phyloP scores from a whole-genome alignment of 2,329 filamentous ascomycete genomes.

The Cordyceps cateniannulata region DNA sequence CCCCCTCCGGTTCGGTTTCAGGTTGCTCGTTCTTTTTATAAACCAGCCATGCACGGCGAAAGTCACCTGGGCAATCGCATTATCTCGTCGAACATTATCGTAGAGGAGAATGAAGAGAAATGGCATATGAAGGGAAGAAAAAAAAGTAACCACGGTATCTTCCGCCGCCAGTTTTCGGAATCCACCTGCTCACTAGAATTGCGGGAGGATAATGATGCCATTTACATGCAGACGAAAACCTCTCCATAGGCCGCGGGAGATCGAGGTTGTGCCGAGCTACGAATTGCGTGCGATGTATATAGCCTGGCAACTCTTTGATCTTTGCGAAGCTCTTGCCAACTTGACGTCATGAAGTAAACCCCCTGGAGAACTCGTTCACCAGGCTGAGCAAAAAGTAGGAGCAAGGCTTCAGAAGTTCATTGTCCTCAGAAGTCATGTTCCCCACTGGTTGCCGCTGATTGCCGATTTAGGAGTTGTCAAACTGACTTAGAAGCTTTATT shows the following conservation, averaged over 20 bases:
- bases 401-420: not conserved
- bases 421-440: not conserved
- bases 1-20: not conserved
- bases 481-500: not conserved
- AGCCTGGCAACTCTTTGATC: not conserved
- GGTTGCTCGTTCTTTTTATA: conserved; percentile 7
- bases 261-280: not conserved
- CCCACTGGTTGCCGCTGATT: not conserved
- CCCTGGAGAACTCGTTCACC: too few species aligned
- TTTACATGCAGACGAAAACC: not conserved
- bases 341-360: too few species aligned
- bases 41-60: not conserved
- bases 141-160: too few species aligned
- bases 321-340: not conserved
- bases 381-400: not conserved
- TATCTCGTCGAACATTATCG: not conserved
- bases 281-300: not conserved
- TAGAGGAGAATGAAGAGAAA: not conserved
- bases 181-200: not conserved
- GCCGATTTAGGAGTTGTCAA: not conserved
- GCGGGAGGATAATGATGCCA: not conserved
- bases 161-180: not conserved
- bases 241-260: not conserved
- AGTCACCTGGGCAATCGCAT: not conserved
- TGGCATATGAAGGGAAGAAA: not conserved